Evolutionary conservation across 2,329 filamentous ascomycete genomes (phyloP), one percentile per base, ranked within the genome.

Genomic region (Pestalotiopsis sp.): DNA sequence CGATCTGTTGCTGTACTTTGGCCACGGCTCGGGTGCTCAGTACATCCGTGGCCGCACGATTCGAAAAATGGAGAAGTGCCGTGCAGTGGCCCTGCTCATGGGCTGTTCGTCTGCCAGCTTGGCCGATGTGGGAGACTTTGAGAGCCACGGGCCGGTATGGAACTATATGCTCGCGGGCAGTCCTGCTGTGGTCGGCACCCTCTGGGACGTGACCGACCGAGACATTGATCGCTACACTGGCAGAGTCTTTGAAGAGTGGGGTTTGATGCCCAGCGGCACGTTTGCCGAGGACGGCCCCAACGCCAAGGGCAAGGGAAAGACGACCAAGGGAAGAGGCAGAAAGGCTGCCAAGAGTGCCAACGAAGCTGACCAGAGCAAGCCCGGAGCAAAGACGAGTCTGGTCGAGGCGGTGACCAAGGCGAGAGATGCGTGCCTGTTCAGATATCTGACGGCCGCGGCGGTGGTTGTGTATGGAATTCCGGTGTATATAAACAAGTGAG

Each of bases 151-250:
- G 1, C 94, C 95, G 68, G 93, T 96, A 27, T 90, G 95, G 82
- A 94, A 95, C 75, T 98, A 98, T 81, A 90, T 99, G 81, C 90
- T 95, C 73, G 95, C 94, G 0, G 95, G 94, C 1, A 90, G 88
- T 74, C 94, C 94, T 3, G 94, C 95, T 0, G 89, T 98, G 11
- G 90, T 98, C 2, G 96, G 94, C 61, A 98, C 95, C 17, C 85
- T 99, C 49, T 99, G 96, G 96, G 96, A 99, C 80, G 96, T 99
- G 64, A 99, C 96, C 11, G 96, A 99, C 79, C 93, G 93, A 76
- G 96, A 99, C 79, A 97, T 98, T 78, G 97, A 99, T 82, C 92
- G 95, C 20, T 97, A 97, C 79, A 93, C 95, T 0, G 90, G 91
- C 41, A 86, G 87, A 31, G 84, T 92, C 2, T 92, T 97, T 78